Evolutionary conservation across 176 grass and related monocot genomes (phyloP), one percentile per base, ranked within the genome.

Genomic region (Oryza meridionalis): DNA sequence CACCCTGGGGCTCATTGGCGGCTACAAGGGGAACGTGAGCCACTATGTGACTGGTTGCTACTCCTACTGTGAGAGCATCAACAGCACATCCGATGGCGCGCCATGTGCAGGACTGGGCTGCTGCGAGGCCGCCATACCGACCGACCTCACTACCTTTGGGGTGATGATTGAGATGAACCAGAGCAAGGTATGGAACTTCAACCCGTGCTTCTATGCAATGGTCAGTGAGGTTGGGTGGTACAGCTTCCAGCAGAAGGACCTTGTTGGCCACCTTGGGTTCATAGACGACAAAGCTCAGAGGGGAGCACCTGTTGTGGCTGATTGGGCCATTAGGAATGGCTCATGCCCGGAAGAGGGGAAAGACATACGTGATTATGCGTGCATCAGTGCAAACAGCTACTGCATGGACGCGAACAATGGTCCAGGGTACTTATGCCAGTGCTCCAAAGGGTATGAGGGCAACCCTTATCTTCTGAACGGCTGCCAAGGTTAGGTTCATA

Each of bases 371-470:
- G 40, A 19, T 9, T 90, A 84, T 12, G 80, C 70, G 2, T 90
- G 89, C 10, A 15, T 13, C 47, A 83, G 80, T 33, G 26, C 49
- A 42, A 83, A 86, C 75, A 86, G 84, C 47, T 32, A 75, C 11
- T 85, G 82, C 31, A 29, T 11, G 46, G 12, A 5, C 0, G 46
- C 82, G 21, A 82, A 1, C 27, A 88, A 73, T 74, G 84, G 84
- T 29, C 46, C 45, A 3, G 90, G 90, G 3, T 88, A 88, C 55
- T 6, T 69, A 4, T 91, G 90, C 67, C 51, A 64, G 15, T 91
- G 86, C 50, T 85, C 67, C 29, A 14, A 67, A 32, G 86, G 90
- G 11, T 82, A 88, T 0, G 15, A 74, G 40, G 85, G 85, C 7
- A 82, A 87, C 24, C 85, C 85, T 70, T 87, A 87, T 50, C 53